Evolutionary conservation across 495 filamentous ascomycete genomes (phyloP), one percentile per base, ranked within the genome.

Genomic region (Pyronema domesticum): DNA sequence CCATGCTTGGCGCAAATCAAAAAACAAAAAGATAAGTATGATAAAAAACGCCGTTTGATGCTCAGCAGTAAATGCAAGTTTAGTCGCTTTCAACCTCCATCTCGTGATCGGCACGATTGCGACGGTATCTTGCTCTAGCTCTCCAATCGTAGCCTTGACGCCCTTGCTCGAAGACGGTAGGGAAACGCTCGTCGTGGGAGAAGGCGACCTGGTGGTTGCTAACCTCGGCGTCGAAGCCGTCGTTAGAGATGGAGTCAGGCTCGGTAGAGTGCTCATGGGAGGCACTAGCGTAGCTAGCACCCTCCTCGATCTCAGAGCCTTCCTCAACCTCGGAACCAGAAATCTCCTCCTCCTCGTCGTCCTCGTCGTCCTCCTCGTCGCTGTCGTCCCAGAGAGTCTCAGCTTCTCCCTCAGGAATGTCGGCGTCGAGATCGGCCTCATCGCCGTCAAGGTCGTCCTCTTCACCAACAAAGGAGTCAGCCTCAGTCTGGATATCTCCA

Each of bases 261-360:
- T 9, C 15, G 37, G 37, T 40, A 9, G 50, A 53, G 13, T 13
- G 23, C 9, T 50, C 47, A 35, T 50, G 18, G 6, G 67, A 34
- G 9, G 68, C 66, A 5, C 64, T 68, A 3, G 57, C 70, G 15
- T 69, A 68, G 0, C 46, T 53, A 34, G 37, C 46, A 15, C 55
- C 53, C 0, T 59, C 57, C 1, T 57, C 59, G 0, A 55, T 55
- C 0, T 60, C 58, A 1, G 34, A 23, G 23, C 60, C 58, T 14
- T 64, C 55, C 8, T 39, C 47, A 35, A 18, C 47, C 10, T 60
- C 60, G 11, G 57, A 34, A 37, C 47, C 58, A 8, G 69, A 70
- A 15, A 67, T 59, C 15, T 67, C 64, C 30, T 67, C 68, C 7
- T 72, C 71, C 7, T 70, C 70, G 5, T 70, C 50, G 7, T 71